Evolutionary conservation across 2,329 filamentous ascomycete genomes (phyloP).

Genomic region (Fusarium buharicum): DNA sequence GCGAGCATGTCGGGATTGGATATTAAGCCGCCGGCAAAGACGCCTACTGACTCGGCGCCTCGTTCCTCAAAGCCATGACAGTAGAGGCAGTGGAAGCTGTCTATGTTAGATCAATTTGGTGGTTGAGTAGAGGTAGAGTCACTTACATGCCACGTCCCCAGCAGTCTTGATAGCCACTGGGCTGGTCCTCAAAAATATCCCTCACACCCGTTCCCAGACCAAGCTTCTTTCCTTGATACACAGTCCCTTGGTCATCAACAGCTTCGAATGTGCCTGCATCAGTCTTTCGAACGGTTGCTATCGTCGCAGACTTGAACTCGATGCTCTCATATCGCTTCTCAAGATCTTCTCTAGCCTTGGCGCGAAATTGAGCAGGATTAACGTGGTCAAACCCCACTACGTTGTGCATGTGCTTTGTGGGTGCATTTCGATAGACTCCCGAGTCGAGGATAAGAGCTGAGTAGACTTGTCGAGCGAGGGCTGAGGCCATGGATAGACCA

Average conservation of each 20-base stretch:
- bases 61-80: constrained; percentile 70
- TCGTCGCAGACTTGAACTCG: constrained; percentile 46
- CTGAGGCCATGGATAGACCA: constrained; percentile 59
- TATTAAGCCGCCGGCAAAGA: constrained; percentile 56
- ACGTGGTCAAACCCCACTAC: constrained; percentile 54
- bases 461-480: constrained; percentile 61
- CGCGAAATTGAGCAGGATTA: constrained; percentile 50
- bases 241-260: constrained; percentile 54
- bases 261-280: constrained; percentile 50
- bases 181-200: constrained; percentile 60
- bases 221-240: constrained; percentile 62
- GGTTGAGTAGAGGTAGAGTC: too few species aligned
- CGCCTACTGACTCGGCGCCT: constrained; percentile 56
- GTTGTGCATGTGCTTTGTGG: constrained; percentile 61
- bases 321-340: constrained; percentile 50
- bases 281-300: constrained; percentile 46
- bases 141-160: constrained; percentile 64
- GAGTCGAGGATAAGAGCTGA: constrained; percentile 62
- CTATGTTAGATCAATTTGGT: constrained; percentile 1
- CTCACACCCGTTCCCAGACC: constrained; percentile 64
- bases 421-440: constrained; percentile 61
- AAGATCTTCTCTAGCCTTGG: constrained; percentile 50
- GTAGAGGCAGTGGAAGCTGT: constrained; percentile 67
- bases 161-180: constrained; percentile 64
- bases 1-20: constrained; percentile 48